phyloP scores from a whole-genome alignment of 179 eudicot genomes.

The Heliamphora ciliata region DNA sequence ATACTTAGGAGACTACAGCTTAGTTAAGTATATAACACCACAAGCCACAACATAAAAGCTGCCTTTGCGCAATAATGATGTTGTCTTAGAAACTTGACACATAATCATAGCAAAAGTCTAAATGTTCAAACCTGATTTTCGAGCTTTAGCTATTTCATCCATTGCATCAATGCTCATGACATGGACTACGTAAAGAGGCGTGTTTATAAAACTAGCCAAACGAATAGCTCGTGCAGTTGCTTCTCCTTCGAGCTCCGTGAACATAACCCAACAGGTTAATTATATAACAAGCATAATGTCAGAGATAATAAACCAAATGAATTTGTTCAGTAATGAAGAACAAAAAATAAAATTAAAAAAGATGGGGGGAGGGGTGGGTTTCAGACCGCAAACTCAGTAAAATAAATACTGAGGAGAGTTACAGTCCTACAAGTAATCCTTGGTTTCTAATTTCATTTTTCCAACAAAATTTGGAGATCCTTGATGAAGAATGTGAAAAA shows the following conservation, averaged over 20 bases:
- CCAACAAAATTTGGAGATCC: neutral
- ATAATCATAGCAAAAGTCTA: neutral
- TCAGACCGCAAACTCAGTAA: neutral
- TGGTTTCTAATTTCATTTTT: neutral
- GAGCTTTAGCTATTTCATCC: slow-evolving; percentile 94
- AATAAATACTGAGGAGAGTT: neutral
- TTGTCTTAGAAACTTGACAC: neutral
- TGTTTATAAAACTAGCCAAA: slow-evolving; percentile 73
- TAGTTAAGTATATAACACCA: neutral
- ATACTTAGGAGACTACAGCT: neutral
- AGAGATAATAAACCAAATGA: neutral
- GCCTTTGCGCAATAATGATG: neutral
- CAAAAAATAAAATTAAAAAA: neutral
- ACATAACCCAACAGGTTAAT: slow-evolving; percentile 9
- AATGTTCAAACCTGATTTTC: slow-evolving; percentile 57
- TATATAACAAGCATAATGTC: neutral
- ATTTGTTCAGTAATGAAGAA: neutral
- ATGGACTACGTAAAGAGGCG: slow-evolving; percentile 88
- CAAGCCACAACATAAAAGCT: neutral
- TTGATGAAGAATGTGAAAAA: neutral
- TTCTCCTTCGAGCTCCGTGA: slow-evolving; percentile 85
- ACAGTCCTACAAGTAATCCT: too few species aligned
- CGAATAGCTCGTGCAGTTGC: slow-evolving; percentile 95
- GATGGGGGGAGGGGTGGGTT: neutral
- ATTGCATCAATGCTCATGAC: slow-evolving; percentile 98